phyloP scores from a whole-genome alignment of 2,329 filamentous ascomycete genomes.

The Fusarium torreyae region DNA sequence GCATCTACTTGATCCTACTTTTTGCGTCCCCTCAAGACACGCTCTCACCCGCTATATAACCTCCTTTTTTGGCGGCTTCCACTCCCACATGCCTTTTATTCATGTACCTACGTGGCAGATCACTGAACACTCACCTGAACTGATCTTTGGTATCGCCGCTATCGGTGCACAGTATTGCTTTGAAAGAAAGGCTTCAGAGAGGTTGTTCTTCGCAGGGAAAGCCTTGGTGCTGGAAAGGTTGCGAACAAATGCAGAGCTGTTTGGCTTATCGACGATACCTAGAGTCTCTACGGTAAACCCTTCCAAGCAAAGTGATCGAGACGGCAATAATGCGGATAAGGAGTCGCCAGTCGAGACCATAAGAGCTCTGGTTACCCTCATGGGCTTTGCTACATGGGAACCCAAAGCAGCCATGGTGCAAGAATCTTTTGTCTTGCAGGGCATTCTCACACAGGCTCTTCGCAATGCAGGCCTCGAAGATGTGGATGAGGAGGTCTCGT shows the following conservation, averaged over 20 bases:
- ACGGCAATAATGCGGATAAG: not conserved
- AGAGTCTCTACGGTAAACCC: not conserved
- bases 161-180: conserved; percentile 59
- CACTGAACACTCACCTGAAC: conserved; percentile 51
- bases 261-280: conserved; percentile 14
- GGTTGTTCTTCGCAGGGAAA: conserved; percentile 54
- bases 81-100: conserved; percentile 58
- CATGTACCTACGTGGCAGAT: conserved; percentile 55
- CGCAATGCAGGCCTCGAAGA: conserved; percentile 55
- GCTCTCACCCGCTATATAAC: conserved; percentile 56
- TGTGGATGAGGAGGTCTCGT: not conserved
- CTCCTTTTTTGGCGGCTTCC: conserved; percentile 52
- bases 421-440: conserved; percentile 55
- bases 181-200: conserved; percentile 55
- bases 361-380: conserved; percentile 54
- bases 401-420: conserved; percentile 52
- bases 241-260: conserved; percentile 36
- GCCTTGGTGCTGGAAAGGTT: conserved; percentile 53
- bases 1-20: conserved; percentile 46
- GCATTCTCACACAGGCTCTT: conserved; percentile 53
- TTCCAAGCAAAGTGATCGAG: conserved; percentile 31
- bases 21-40: conserved; percentile 57
- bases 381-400: conserved; percentile 59
- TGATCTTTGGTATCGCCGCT: conserved; percentile 53
- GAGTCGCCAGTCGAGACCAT: conserved; percentile 50